Base-by-base conservation (phyloP, 306 rosid genomes). In the Vachellia collinsii region DNA sequence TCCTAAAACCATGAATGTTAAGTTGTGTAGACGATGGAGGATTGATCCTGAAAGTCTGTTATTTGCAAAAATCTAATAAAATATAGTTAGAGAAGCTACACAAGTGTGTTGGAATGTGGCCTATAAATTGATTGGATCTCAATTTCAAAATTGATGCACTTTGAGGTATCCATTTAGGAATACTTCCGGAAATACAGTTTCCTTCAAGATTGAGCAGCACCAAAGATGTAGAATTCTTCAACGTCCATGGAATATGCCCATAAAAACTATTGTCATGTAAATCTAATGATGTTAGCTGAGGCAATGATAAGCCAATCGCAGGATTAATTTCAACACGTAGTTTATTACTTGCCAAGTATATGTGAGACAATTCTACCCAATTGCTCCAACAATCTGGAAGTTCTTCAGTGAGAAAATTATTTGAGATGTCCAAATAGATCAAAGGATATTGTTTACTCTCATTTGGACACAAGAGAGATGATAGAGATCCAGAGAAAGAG, bases 371-470 rank as follows among this genome's bases (percentile, higher is more conserved):
- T 0, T 0, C 0, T 56, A 12, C 0, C 63, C 63, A 20, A 7
- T 20, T 8, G 34, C 36, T 59, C 65, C 65, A 23, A 59, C 65
- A 59, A 3, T 22, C 37, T 10, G 65, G 65, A 3, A 59, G 65
- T 59, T 20, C 63, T 8, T 22, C 1, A 10, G 5, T n/a, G 0
- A 56, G 63, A 56, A 7, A 20, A 20, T 56, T 56, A 22, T 56
- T 56, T 20, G 63, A 56, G 8, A 20, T 0, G 63, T 56, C 63
- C 34, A 56, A n/a, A 8, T n/a, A 56, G 13, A 0, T 0, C 6
- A 56, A 20, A 8, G 3, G 0, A 1, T 20, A n/a, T 0, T 0
- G 0, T 3, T 56, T 3, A 8, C 5, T 20, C 5, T 22, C 13
- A 9, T 4, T 20, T 11, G 7, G 34, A 20, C 63, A 56, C 5